Evolutionary conservation across 2,329 filamentous ascomycete genomes (phyloP).

Genomic region (Pseudogymnoascus sp.): DNA sequence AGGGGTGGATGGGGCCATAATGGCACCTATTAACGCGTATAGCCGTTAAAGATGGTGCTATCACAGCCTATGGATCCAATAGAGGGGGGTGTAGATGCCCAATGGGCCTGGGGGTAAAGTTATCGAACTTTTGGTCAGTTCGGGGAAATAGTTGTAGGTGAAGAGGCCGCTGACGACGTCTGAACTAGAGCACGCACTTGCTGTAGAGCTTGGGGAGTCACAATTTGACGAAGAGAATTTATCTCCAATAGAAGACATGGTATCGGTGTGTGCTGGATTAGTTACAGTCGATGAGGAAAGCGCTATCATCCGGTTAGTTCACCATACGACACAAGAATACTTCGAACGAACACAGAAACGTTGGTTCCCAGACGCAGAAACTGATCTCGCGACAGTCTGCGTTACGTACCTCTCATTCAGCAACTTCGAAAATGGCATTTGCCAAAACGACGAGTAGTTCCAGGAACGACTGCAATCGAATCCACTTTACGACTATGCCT

Average conservation of each 20-base stretch:
- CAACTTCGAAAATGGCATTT: conserved; percentile 19
- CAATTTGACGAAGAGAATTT: conserved; percentile 21
- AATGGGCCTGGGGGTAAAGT: no score
- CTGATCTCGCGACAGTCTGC: conserved; percentile 15
- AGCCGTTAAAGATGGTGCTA: no score
- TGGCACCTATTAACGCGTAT: no score
- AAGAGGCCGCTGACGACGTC: conserved; percentile 20
- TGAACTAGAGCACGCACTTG: conserved; percentile 31
- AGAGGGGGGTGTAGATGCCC: no score
- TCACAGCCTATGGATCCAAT: no score
- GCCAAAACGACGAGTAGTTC: conserved; percentile 11
- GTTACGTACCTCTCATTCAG: conserved; percentile 26
- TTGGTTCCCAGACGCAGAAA: conserved; percentile 12
- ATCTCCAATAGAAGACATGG: conserved; percentile 12
- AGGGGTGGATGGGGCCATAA: no score
- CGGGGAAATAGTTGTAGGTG: no score
- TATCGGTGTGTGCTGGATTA: conserved; percentile 18
- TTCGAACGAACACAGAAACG: conserved; percentile 24
- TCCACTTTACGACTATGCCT: conserved; percentile 17
- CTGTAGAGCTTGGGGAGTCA: conserved; percentile 18
- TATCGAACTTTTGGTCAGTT: no score
- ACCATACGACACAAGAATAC: conserved; percentile 34
- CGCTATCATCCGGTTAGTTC: conserved; percentile 17
- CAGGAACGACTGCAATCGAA: conserved; percentile 10
- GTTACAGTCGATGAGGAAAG: conserved; percentile 18